phyloP scores from a whole-genome alignment of 306 rosid species.

The Cajanus cajan region DNA sequence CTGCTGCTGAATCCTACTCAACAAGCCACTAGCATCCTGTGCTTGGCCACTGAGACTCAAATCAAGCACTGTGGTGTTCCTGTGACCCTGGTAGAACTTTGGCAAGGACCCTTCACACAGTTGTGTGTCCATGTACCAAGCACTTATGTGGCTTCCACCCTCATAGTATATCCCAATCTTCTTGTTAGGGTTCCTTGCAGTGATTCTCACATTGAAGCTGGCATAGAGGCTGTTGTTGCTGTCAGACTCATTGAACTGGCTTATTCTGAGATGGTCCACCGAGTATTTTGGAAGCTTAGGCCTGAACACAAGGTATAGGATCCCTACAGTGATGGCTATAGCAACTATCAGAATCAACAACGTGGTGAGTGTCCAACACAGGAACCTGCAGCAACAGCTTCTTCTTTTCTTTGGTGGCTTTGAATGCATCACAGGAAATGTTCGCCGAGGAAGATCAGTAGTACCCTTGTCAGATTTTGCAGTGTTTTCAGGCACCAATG shows the following conservation, averaged over 20 bases:
- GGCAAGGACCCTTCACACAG: conserved; percentile 76
- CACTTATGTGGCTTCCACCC: conserved; percentile 75
- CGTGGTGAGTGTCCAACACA: conserved; percentile 50
- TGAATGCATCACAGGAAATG: conserved; percentile 44
- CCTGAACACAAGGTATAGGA: conserved; percentile 65
- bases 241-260: conserved; percentile 35
- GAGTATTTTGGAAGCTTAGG: conserved; percentile 84
- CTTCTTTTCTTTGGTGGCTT: conserved; percentile 71
- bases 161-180: conserved; percentile 82
- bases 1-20: conserved; percentile 32
- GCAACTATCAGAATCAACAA: conserved; percentile 43
- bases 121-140: conserved; percentile 53
- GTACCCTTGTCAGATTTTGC: conserved; percentile 46
- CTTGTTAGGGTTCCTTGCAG: conserved; percentile 78
- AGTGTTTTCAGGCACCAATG: conserved; percentile 47
- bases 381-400: conserved; percentile 64
- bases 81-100: conserved; percentile 82
- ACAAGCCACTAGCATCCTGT: conserved; percentile 44
- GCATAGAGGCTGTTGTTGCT: conserved; percentile 45
- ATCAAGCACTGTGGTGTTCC: conserved; percentile 62
- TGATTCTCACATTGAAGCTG: conserved; percentile 55
- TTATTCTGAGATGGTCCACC: conserved; percentile 41
- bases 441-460: conserved; percentile 26
- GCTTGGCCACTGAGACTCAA: conserved; percentile 50
- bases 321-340: conserved; percentile 52